Percentiles rank a stretch among this genome's conserved stretches.
Conservation (phyloP, 179 eudicot species). For the Beta macrorhiza region DNA sequence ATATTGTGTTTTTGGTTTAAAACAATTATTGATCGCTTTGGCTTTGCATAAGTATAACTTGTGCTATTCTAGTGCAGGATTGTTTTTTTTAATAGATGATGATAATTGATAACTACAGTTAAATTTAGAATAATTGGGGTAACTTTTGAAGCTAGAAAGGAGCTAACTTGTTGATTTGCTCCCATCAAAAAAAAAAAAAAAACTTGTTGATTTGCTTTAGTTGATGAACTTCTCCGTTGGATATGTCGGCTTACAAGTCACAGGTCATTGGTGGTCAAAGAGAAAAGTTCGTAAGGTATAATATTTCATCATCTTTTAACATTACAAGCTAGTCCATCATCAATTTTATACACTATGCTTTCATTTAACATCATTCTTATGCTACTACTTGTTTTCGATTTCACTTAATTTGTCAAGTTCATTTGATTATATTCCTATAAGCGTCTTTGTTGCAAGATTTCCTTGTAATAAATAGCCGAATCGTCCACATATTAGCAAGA, state of each 20-base stretch:
- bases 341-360: too few relatives aligned
- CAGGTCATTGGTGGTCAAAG: constrained; percentile 47
- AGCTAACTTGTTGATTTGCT: background rate
- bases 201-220: background rate
- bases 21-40: background rate
- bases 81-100: background rate
- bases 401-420: too few relatives aligned
- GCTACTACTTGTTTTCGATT: too few relatives aligned
- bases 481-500: too few relatives aligned
- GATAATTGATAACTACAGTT: background rate
- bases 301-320: background rate
- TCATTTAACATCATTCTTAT: too few relatives aligned
- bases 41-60: background rate
- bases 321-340: too few relatives aligned
- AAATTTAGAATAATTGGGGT: background rate
- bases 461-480: background rate
- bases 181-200: too few relatives aligned
- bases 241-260: constrained; percentile 36
- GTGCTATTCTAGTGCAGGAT: background rate
- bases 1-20: background rate
- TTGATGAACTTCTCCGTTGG: background rate
- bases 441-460: background rate
- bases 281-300: constrained; percentile 50
- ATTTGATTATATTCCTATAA: background rate
- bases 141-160: background rate